Conservation (phyloP, 1,284 basidiomycete genomes). For the Ganoderma resinaceum region DNA sequence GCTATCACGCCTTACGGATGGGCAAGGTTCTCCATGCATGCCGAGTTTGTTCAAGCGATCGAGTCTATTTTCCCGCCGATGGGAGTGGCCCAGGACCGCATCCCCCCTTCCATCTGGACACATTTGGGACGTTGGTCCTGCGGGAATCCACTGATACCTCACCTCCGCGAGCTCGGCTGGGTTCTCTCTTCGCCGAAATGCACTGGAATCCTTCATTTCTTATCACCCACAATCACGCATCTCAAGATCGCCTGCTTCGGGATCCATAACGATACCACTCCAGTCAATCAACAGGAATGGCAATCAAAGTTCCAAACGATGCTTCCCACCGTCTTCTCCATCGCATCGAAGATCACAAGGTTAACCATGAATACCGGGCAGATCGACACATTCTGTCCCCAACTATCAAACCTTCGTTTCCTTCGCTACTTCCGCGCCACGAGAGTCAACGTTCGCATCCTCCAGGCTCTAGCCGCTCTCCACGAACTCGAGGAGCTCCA, state of each 20-base stretch:
- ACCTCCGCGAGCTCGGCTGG: conserved; percentile 1
- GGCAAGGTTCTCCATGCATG: not conserved
- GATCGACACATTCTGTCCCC: not conserved
- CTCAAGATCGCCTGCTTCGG: conserved; percentile 1
- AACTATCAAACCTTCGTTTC: not conserved
- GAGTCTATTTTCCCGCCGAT: not conserved
- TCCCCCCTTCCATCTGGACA: conserved; percentile 3
- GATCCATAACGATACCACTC: not conserved
- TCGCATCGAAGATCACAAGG: not conserved
- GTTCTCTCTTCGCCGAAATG: not conserved
- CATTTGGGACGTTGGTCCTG: not conserved
- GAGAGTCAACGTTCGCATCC: not conserved
- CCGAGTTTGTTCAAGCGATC: not conserved
- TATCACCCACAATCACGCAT: not conserved
- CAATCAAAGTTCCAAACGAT: not conserved
- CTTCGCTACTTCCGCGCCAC: not conserved
- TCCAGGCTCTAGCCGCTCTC: not conserved
- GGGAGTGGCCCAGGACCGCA: not conserved
- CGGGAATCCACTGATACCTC: conserved; percentile 2
- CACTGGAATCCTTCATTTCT: conserved; percentile 8
- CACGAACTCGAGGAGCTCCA: not conserved
- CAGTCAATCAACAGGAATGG: not conserved
- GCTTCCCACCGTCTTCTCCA: not conserved
- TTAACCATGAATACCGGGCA: not conserved
- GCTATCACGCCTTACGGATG: not conserved